Evolutionary conservation across 2,329 filamentous ascomycete species (phyloP).

Genomic region (Aureobasidium lini): DNA sequence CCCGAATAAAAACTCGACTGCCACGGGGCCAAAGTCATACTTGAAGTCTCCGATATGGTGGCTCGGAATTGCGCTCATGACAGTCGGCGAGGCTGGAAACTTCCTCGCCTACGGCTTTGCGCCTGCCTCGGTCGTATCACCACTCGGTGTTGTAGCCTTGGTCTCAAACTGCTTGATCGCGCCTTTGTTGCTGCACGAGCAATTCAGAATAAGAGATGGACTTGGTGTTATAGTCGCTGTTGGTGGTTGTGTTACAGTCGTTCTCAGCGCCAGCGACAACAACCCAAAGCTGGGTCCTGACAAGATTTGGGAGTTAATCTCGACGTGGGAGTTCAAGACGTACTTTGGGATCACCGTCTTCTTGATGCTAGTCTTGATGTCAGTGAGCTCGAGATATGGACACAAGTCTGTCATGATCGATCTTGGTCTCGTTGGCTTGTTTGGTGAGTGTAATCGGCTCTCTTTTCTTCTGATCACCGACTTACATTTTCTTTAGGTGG

Average conservation of each 20-base stretch:
- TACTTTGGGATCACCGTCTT: slow-evolving; percentile 71
- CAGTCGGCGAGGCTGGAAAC: slow-evolving; percentile 86
- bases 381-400: slow-evolving; percentile 77
- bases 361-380: slow-evolving; percentile 71
- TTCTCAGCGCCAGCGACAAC: slow-evolving; percentile 79
- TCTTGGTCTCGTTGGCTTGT: slow-evolving; percentile 83
- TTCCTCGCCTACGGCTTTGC: slow-evolving; percentile 97
- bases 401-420: slow-evolving; percentile 82
- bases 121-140: slow-evolving; percentile 93
- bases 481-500: slow-evolving; percentile 50
- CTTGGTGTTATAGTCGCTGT: slow-evolving; percentile 84
- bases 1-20: slow-evolving; percentile 28
- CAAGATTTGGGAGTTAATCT: slow-evolving; percentile 85
- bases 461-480: not conserved
- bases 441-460: slow-evolving; percentile 52
- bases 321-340: slow-evolving; percentile 79
- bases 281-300: slow-evolving; percentile 87
- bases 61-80: slow-evolving; percentile 87
- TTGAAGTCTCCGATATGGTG: slow-evolving; percentile 94
- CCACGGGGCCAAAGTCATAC: slow-evolving; percentile 57
- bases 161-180: slow-evolving; percentile 97
- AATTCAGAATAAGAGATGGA: slow-evolving; percentile 75
- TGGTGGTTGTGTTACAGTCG: slow-evolving; percentile 81
- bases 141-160: slow-evolving; percentile 90
- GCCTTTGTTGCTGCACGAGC: slow-evolving; percentile 86